phyloP scores from a whole-genome alignment of 2,329 filamentous ascomycete species.

The Aspergillus sergii region DNA sequence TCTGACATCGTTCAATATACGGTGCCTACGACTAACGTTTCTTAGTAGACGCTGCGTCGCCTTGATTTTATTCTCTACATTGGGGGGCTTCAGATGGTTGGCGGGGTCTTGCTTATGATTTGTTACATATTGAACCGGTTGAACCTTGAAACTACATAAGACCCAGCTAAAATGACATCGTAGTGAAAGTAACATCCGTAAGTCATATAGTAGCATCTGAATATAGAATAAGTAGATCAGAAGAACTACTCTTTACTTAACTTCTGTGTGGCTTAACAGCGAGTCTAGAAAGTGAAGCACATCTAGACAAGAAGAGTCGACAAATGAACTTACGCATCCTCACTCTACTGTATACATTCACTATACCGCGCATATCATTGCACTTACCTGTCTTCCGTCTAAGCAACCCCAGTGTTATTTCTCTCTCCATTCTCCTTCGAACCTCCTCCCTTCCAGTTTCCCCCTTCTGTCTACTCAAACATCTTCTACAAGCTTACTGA shows the following conservation, averaged over 20 bases:
- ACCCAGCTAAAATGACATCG: not conserved
- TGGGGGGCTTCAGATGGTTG: not conserved
- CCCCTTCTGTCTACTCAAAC: not conserved
- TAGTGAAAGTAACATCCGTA: not conserved
- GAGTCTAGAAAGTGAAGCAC: not conserved
- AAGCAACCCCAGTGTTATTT: not conserved
- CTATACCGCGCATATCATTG: not conserved
- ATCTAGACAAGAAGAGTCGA: not conserved
- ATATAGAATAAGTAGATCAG: not conserved
- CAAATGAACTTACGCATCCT: not conserved
- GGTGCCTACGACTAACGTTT: not conserved
- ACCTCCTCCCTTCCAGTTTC: not conserved
- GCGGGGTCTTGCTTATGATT: not conserved
- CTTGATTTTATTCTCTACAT: not conserved
- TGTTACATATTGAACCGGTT: not conserved
- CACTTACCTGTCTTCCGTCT: not conserved
- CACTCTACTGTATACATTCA: not conserved
- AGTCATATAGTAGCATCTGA: not conserved
- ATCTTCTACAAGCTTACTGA: not conserved
- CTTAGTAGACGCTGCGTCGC: not conserved
- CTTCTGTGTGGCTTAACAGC: not conserved
- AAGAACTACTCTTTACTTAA: not conserved
- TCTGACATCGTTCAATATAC: not conserved
- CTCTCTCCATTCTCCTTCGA: not conserved
- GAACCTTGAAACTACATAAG: not conserved